Base-by-base conservation (phyloP, 768 basidiomycete genomes). In the Mycena pura region DNA sequence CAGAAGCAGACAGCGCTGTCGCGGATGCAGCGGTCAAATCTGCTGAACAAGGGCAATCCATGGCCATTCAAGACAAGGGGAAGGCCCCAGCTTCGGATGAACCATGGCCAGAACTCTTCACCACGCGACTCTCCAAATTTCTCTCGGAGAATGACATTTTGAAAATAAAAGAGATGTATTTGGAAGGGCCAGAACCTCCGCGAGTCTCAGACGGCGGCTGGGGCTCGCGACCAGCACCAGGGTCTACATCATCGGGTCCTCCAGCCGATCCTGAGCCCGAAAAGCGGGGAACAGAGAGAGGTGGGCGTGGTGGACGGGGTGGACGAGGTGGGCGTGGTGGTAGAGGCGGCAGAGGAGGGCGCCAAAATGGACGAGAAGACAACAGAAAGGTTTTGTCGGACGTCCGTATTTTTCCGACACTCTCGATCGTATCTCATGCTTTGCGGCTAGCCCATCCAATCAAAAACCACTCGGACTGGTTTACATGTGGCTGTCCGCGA, bases 401-500 rank as follows among this genome's bases (percentile, higher is more conserved):
- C 76, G 95, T 96, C 67, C 68, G 89, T 84, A 38, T 70, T 68
- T 40, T 67, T 49, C 28, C 25, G 3, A 44, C 32, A 65, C 65
- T 54, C 24, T 29, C 38, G 45, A 40, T 34, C 48, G n/a, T 57
- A 32, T 59, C 66, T 72, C 49, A 65, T 53, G 68, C 57, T 32
- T 28, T 63, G 60, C 60, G 29, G 51, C 29, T 73, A 97, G 95
- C 89, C 92, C 10, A 96, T 99, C 45, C 72, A 80, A 22, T 89
- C 88, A 7, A 99, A 99, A 75, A 82, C 84, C 32, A 86, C 83
- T 6, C 86, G 97, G 25, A 93, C 93, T 2, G 85, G 85, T 3
- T 82, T 98, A 61, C 97, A 99, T 72, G 82, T 91, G 73, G 76
- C 80, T 14, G 80, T 99, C 47, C 86, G 97, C 58, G 86, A 89